These are phyloP conservation scores for Penicillium pancosmium DNA, from an alignment of 495 filamentous ascomycete species.

Conservation along the genomic window DNA sequence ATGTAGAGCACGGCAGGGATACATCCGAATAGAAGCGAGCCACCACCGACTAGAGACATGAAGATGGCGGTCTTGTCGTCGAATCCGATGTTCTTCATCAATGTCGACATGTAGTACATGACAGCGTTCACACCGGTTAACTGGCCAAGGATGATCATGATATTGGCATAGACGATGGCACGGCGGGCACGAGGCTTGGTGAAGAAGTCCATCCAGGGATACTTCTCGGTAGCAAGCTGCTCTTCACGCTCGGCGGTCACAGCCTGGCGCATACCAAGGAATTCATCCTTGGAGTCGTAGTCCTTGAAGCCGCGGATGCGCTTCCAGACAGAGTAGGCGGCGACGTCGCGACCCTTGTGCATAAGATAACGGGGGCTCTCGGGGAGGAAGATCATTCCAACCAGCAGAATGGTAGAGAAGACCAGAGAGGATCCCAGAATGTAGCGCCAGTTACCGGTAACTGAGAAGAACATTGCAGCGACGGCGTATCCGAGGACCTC, in stretches of 20 bases:
- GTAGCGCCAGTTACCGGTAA: slow-evolving; percentile 64
- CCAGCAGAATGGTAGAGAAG: slow-evolving; percentile 62
- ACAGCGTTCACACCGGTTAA: slow-evolving; percentile 64
- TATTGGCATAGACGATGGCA: slow-evolving; percentile 62
- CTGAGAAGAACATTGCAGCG: slow-evolving; percentile 61
- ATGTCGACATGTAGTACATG: slow-evolving; percentile 63
- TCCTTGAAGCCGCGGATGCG: slow-evolving; percentile 56
- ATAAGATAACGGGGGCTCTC: slow-evolving; percentile 60
- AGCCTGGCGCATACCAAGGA: slow-evolving; percentile 62
- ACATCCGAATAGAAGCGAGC: slow-evolving; percentile 57
- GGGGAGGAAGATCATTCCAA: slow-evolving; percentile 62
- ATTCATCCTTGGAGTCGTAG: slow-evolving; percentile 56
- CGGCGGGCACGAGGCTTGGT: slow-evolving; percentile 59
- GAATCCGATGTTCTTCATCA: slow-evolving; percentile 62
- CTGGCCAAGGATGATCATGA: slow-evolving; percentile 65
- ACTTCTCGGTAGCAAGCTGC: slow-evolving; percentile 43
- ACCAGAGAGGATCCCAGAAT: slow-evolving; percentile 66
- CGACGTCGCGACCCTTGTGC: slow-evolving; percentile 51
- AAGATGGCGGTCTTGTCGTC: slow-evolving; percentile 52
- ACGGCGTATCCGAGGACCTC: slow-evolving; percentile 65
- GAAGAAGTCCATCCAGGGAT: slow-evolving; percentile 65
- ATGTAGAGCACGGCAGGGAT: slow-evolving; percentile 63
- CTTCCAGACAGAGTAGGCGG: slow-evolving; percentile 63
- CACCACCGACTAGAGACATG: slow-evolving; percentile 66
- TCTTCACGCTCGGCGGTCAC: slow-evolving; percentile 49